phyloP scores from a whole-genome alignment of 2,329 filamentous ascomycete species.

The Orbilia ellipsospora region DNA sequence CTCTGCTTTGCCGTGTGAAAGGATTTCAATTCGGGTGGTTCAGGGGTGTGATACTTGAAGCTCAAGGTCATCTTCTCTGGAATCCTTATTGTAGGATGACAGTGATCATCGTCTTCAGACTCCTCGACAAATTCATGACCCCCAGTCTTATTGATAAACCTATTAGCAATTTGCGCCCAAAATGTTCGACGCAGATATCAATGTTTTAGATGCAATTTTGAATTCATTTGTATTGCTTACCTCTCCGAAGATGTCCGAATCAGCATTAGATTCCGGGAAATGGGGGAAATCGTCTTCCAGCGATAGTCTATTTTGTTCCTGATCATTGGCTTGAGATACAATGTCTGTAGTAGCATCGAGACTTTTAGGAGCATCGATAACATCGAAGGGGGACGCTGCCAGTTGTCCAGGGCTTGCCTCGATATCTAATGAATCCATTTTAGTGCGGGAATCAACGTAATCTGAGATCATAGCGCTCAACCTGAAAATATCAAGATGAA shows the following conservation, averaged over 20 bases:
- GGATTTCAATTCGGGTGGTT: background rate
- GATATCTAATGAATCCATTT: background rate
- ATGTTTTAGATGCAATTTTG: background rate
- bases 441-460: too few species aligned
- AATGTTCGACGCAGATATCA: background rate
- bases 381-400: constrained; percentile 6
- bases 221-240: background rate
- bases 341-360: background rate
- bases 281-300: background rate
- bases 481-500: too few species aligned
- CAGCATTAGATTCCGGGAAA: background rate
- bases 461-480: too few species aligned
- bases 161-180: background rate
- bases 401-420: constrained; percentile 25
- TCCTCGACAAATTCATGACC: background rate
- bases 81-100: background rate
- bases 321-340: too few species aligned
- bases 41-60: background rate
- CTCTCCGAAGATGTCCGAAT: background rate
- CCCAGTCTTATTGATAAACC: background rate
- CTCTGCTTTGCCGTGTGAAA: background rate
- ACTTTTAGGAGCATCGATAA: background rate
- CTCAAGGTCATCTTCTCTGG: background rate
- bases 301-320: background rate
- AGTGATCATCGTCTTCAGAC: background rate